These are phyloP conservation scores for Sugiyamaella qingdaonensis DNA, from an alignment of 805 yeast species.

Conservation along the genomic window DNA sequence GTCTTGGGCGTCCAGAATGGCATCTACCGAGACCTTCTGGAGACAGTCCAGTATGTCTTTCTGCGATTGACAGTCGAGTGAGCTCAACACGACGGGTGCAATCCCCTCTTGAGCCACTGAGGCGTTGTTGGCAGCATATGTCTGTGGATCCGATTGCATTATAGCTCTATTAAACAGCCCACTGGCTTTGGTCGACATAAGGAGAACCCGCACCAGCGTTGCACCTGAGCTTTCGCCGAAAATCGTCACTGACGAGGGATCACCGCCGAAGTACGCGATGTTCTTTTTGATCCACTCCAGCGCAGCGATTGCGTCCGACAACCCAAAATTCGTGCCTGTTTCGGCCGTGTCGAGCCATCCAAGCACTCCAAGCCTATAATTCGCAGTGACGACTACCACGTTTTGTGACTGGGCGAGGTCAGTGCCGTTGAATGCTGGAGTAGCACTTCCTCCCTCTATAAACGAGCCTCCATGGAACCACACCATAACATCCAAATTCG, in stretches of 20 bases:
- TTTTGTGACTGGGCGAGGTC: constrained; percentile 14
- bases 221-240: constrained; percentile 41
- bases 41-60: constrained; percentile 6
- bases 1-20: constrained; percentile 13
- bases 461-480: constrained; percentile 40
- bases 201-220: constrained; percentile 21
- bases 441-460: constrained; percentile 31
- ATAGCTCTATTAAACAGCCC: constrained; percentile 22
- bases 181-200: constrained; percentile 14
- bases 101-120: constrained; percentile 11
- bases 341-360: constrained; percentile 34
- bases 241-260: constrained; percentile 34
- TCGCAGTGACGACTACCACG: constrained; percentile 30
- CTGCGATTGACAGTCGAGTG: constrained; percentile 10
- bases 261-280: constrained; percentile 37
- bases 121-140: constrained; percentile 11
- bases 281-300: constrained; percentile 36
- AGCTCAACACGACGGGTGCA: constrained; percentile 4
- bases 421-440: constrained; percentile 24
- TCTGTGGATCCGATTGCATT: constrained; percentile 26
- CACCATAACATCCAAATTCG: constrained; percentile 21
- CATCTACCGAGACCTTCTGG: constrained; percentile 7
- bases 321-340: constrained; percentile 33
- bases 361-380: constrained; percentile 35
- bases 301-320: constrained; percentile 36